Evolutionary conservation across 768 basidiomycete genomes (phyloP).

Genomic region (Pilatotrama ljubarskyi): DNA sequence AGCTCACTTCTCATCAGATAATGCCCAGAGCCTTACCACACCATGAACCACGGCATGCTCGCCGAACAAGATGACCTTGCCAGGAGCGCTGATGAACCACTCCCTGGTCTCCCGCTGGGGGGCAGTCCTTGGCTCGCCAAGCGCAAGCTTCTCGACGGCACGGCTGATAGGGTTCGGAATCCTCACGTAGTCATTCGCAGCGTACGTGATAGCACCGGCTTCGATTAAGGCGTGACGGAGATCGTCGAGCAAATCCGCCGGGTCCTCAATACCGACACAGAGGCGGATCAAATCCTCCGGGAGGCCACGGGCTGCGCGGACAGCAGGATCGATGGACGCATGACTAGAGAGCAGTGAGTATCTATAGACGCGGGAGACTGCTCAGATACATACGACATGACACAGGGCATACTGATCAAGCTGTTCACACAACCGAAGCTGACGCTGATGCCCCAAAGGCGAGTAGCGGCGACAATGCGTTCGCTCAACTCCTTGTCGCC

Average conservation of each 20-base stretch:
- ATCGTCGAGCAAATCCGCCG: conserved; percentile 90
- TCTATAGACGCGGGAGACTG: too few species aligned
- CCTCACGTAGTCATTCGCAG: conserved; percentile 50
- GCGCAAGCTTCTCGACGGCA: conserved; percentile 69
- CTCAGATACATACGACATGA: conserved; percentile 86
- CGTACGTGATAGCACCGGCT: conserved; percentile 77
- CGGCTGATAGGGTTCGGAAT: conserved; percentile 47
- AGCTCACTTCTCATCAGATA: neutral
- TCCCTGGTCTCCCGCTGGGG: conserved; percentile 45
- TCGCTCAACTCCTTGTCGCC: conserved; percentile 90
- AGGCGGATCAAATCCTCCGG: conserved; percentile 99
- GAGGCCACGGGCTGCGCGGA: conserved; percentile 92
- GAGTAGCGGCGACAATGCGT: conserved; percentile 86
- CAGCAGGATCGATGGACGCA: conserved; percentile 94
- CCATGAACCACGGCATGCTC: conserved; percentile 99
- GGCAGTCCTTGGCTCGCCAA: conserved; percentile 28
- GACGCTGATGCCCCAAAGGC: conserved; percentile 97
- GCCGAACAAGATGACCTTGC: conserved; percentile 97
- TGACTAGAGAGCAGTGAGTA: conserved; percentile 73
- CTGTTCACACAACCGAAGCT: conserved; percentile 98
- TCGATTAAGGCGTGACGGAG: conserved; percentile 90
- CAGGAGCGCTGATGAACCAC: conserved; percentile 93
- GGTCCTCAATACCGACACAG: conserved; percentile 97
- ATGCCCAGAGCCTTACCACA: conserved; percentile 62
- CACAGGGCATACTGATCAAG: conserved; percentile 97